Evolutionary conservation across 2,329 filamentous ascomycete species (phyloP), one percentile per base, ranked within the genome.

Genomic region (Monascus ruber): DNA sequence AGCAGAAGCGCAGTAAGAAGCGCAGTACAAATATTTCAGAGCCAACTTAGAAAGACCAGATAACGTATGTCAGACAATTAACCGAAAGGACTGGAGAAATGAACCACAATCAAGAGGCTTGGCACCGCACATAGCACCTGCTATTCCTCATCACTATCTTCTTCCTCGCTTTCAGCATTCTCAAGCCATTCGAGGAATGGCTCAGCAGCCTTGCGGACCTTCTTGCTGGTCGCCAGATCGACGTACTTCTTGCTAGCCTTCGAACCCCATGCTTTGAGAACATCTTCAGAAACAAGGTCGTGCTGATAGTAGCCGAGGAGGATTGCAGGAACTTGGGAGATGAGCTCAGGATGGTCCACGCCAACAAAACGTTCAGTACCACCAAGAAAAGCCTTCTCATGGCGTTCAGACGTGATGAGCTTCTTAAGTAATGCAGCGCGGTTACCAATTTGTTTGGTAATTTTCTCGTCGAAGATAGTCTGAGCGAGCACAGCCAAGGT

Each of bases 191-290:
- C 83, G 57, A 95, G 74, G 76, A 98, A 98, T 48, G 85, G 81
- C 71, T 93, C 84, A 39, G 91, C 87, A 49, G 85, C 83, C 73
- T 93, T 89, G 70, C 88, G 86, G 47, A 96, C 87, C 75, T 93
- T 94, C 74, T 87, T 89, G 69, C 86, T 94, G 45, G 80, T 88
- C 43, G 81, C 62, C 44, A 93, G 66, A 61, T 96, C 89, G 52
- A 93, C 85, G 62, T 96, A 96, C 72, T 95, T 95, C 81, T 94
- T 95, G 77, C 86, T 94, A 43, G 89, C 87, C 74, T 91, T 94
- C 59, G 77, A 75, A 49, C 88, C 89, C 89, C 91, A 98, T 52
- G 82, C 81, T 66, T 81, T 84, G 59, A 94, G 78, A 10, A 87
- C 77, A 47, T 94, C 88, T 70, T 98, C 91, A 37, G 75, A 79